Conservation (phyloP, 352 stramenopile species). For the Pythium phragmitis region DNA sequence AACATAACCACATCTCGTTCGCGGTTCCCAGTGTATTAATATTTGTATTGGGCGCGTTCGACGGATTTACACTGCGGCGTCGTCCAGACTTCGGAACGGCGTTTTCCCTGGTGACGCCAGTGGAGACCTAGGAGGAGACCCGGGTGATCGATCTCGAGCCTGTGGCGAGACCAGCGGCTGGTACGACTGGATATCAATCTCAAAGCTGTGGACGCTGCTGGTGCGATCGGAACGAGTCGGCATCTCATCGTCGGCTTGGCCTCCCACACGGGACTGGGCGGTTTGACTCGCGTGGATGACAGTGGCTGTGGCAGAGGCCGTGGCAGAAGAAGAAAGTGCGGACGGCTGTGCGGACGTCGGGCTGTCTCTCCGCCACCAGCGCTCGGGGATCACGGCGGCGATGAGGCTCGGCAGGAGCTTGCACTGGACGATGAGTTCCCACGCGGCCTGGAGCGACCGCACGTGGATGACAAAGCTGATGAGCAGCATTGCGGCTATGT, state of each 20-base stretch:
- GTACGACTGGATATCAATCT: constrained; percentile 3
- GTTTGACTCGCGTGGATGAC: too few relatives aligned
- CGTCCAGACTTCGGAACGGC: background rate
- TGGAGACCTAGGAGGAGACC: background rate
- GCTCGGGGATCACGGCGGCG: background rate
- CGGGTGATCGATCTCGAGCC: background rate
- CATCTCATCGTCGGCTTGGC: too few relatives aligned
- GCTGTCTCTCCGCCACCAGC: background rate
- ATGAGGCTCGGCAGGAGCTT: background rate
- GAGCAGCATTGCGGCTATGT: constrained; percentile 6
- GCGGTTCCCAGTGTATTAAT: too few relatives aligned
- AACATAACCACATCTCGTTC: too few relatives aligned
- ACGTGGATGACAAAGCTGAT: constrained; percentile 9
- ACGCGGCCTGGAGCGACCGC: background rate
- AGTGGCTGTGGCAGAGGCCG: too few relatives aligned
- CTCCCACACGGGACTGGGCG: too few relatives aligned
- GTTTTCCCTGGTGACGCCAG: background rate
- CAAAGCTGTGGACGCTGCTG: constrained; percentile 8
- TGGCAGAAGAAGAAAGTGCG: too few relatives aligned
- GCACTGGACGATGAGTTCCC: constrained; percentile 9
- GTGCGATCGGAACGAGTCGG: background rate
- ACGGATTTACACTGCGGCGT: background rate
- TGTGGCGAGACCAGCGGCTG: background rate
- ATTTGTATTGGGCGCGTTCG: background rate
- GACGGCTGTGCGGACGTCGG: too few relatives aligned